Evolutionary conservation across 2,329 filamentous ascomycete species (phyloP).

Genomic region (Aureobasidium musti): DNA sequence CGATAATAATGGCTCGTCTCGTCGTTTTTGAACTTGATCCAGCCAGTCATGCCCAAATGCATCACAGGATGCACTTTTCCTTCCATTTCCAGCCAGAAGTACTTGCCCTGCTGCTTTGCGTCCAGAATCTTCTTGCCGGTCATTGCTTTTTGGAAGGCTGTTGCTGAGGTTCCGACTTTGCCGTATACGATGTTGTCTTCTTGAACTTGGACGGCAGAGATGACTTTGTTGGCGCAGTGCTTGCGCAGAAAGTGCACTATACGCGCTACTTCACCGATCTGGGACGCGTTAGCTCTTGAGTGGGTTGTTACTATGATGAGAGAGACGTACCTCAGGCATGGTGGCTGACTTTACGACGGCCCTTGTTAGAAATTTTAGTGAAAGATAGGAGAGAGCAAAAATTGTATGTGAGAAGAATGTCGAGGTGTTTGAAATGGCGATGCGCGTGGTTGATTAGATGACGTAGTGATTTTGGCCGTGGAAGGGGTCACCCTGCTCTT

Average conservation of each 20-base stretch:
- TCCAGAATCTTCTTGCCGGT: constrained; percentile 70
- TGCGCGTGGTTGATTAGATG: neutral
- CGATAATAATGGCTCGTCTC: constrained; percentile 78
- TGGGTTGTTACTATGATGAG: no score
- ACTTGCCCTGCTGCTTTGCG: constrained; percentile 89
- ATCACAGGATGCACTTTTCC: constrained; percentile 75
- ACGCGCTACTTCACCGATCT: constrained; percentile 68
- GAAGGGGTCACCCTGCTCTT: neutral
- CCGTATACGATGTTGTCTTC: constrained; percentile 87
- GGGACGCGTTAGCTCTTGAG: neutral
- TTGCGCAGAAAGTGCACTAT: constrained; percentile 82
- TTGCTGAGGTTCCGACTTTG: constrained; percentile 79
- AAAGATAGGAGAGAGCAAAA: neutral
- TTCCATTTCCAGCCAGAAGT: constrained; percentile 86
- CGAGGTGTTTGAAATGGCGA: neutral
- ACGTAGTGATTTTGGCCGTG: neutral
- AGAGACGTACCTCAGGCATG: neutral
- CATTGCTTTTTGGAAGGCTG: constrained; percentile 72
- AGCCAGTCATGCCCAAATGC: constrained; percentile 61
- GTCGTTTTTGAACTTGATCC: constrained; percentile 83
- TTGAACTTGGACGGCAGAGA: constrained; percentile 68
- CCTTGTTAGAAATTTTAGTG: neutral
- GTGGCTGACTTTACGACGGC: neutral
- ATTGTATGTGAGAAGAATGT: neutral
- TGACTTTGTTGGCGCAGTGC: constrained; percentile 79